Base-by-base conservation (phyloP, 2,329 filamentous ascomycete genomes). In the Fusarium drepaniforme region DNA sequence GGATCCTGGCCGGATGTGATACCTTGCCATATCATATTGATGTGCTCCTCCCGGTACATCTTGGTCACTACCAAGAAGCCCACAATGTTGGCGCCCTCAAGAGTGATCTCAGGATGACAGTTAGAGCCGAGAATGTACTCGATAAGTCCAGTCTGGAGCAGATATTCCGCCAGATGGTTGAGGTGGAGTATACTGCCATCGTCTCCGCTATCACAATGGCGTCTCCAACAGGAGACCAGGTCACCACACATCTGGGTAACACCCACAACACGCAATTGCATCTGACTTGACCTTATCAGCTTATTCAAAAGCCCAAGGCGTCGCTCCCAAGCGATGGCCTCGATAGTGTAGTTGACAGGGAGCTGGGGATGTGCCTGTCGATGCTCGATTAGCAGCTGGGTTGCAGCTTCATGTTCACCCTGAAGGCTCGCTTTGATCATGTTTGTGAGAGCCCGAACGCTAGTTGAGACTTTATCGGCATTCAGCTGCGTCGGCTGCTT, bases 101-200 rank as follows among this genome's bases (percentile, higher is more conserved):
- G 88, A 23, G 97, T 97, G 64, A 98, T 91, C 80, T 98, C 95
- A 1, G 96, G 95, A 79, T 98, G 97, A 37, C 96, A 98, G 66
- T 95, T 95, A 16, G 96, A 92, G 3, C 96, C 94, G 62, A 98
- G 90, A 56, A 99, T 91, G 82, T 98, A 98, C 69, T 95, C 91
- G 28, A 97, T 90, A 30, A 98, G 86, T 64, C 92, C 91, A 44
- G 93, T 92, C 8, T 88, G 84, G 18, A 93, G 86, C 38, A 98
- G 86, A 74, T 94, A 93, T 28, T 90, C 86, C 7, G 94, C 91
- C 64, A 97, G 85, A 76, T 93, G 92, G 15, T 89, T 87, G 73
- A 96, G 85, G 59, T 94, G 86, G 2, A 88, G 78, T 4, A 77
- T 80, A 72, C 64, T 81, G 69, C 74, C 80, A n/a, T 84, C 82